phyloP scores from a whole-genome alignment of 2,329 filamentous ascomycete genomes.

The Cadophora luteo-olivacea region DNA sequence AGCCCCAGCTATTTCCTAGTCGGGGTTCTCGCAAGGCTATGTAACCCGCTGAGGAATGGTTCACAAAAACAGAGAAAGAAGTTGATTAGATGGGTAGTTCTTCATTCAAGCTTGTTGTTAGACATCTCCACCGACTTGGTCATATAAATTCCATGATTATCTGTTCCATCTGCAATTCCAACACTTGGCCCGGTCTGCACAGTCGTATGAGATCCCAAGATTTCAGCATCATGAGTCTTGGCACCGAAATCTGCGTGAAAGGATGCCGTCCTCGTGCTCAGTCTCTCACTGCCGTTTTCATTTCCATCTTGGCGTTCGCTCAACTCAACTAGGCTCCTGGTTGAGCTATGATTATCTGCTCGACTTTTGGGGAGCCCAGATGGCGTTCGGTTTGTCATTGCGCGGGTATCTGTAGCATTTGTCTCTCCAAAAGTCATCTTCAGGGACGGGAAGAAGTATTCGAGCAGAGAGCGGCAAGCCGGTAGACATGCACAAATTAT shows the following conservation, averaged over 20 bases:
- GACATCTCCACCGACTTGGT: constrained; percentile 7
- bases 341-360: neutral
- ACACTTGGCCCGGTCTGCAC: neutral
- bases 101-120: neutral
- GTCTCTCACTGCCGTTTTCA: neutral
- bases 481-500: constrained; percentile 51
- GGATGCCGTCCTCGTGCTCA: neutral
- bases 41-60: neutral
- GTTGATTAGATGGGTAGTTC: neutral
- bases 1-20: too few species aligned
- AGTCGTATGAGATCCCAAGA: neutral
- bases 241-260: neutral
- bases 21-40: too few species aligned
- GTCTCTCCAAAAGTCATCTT: constrained; percentile 37
- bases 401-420: neutral
- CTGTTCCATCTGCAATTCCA: neutral
- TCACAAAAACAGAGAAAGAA: neutral
- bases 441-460: constrained; percentile 25
- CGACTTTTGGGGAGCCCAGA: neutral
- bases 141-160: neutral
- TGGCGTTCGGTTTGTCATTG: neutral
- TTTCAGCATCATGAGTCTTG: neutral
- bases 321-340: neutral
- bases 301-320: neutral
- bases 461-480: constrained; percentile 46